Conservation (phyloP, 2,329 filamentous ascomycete genomes). For the Cercospora zeina region DNA sequence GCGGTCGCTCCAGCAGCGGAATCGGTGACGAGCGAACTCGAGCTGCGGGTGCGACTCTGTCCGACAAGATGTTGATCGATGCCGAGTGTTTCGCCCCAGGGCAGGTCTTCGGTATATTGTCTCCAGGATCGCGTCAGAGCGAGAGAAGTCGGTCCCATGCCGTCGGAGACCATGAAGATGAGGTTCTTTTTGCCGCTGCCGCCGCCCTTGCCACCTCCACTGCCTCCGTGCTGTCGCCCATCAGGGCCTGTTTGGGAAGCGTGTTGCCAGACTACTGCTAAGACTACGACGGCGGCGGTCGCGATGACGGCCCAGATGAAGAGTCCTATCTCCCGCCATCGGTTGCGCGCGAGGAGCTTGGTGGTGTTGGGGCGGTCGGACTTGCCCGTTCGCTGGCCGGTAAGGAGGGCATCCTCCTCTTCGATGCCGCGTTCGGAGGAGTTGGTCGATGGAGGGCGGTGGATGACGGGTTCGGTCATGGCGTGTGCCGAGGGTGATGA, state of each 20-base stretch:
- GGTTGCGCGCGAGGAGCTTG: conserved; percentile 41
- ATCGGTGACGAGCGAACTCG: conserved; percentile 84
- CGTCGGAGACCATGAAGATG: conserved; percentile 98
- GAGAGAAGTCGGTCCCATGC: conserved; percentile 93
- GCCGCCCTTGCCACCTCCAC: conserved; percentile 7
- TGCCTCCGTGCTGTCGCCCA: neutral
- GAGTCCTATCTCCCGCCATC: conserved; percentile 72
- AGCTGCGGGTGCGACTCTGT: conserved; percentile 80
- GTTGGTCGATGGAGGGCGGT: conserved; percentile 57
- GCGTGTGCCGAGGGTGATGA: neutral
- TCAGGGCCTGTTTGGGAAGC: conserved; percentile 30
- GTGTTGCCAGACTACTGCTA: conserved; percentile 78
- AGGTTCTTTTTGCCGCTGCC: conserved; percentile 76
- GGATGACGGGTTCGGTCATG: conserved; percentile 53
- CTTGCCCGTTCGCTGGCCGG: conserved; percentile 50
- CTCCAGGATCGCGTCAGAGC: conserved; percentile 83
- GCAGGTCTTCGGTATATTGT: conserved; percentile 73
- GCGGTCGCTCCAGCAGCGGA: conserved; percentile 96
- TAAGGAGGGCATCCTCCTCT: conserved; percentile 61
- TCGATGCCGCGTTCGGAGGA: conserved; percentile 60
- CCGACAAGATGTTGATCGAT: conserved; percentile 91
- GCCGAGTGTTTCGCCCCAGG: conserved; percentile 70
- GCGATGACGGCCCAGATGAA: conserved; percentile 82
- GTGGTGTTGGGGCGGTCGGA: conserved; percentile 40
- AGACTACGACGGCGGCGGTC: conserved; percentile 73